These are phyloP conservation scores for Penicillium nucicola DNA, from an alignment of 495 filamentous ascomycete genomes.

Conservation along the genomic window DNA sequence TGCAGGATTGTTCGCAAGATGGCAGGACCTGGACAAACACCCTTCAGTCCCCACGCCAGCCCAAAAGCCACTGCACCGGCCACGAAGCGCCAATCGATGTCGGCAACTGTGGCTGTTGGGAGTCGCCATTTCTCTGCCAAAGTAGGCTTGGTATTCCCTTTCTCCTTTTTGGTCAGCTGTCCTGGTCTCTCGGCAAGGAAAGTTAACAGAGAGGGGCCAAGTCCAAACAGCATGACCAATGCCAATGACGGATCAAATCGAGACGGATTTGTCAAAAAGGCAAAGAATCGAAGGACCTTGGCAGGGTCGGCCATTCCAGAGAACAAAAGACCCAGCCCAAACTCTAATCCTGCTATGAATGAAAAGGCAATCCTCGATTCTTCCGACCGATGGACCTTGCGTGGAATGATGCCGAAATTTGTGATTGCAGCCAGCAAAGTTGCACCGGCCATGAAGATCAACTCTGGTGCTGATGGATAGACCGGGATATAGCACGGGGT, in stretches of 20 bases:
- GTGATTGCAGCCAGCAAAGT: constrained; percentile 32
- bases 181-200: constrained; percentile 33
- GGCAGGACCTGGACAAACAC: constrained; percentile 56
- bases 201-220: constrained; percentile 41
- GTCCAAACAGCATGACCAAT: constrained; percentile 49
- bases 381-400: constrained; percentile 24
- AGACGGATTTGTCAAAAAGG: constrained; percentile 37
- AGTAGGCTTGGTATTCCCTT: constrained; percentile 28
- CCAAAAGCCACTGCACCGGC: constrained; percentile 51
- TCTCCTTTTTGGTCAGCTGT: constrained; percentile 15
- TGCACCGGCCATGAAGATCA: constrained; percentile 31
- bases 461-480: constrained; percentile 39
- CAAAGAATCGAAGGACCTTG: constrained; percentile 55
- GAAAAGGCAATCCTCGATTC: constrained; percentile 28
- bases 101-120: constrained; percentile 43
- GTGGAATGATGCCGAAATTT: constrained; percentile 29
- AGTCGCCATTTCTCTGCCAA: constrained; percentile 45
- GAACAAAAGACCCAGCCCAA: constrained; percentile 53
- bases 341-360: constrained; percentile 48
- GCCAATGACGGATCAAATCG: constrained; percentile 53
- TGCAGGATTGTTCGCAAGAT: constrained; percentile 46
- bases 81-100: constrained; percentile 54
- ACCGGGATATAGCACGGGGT: constrained; percentile 48
- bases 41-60: constrained; percentile 52
- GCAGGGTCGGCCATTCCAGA: constrained; percentile 52